Base-by-base conservation (phyloP, 2,329 filamentous ascomycete genomes). In the Stachybotrys echinatus region DNA sequence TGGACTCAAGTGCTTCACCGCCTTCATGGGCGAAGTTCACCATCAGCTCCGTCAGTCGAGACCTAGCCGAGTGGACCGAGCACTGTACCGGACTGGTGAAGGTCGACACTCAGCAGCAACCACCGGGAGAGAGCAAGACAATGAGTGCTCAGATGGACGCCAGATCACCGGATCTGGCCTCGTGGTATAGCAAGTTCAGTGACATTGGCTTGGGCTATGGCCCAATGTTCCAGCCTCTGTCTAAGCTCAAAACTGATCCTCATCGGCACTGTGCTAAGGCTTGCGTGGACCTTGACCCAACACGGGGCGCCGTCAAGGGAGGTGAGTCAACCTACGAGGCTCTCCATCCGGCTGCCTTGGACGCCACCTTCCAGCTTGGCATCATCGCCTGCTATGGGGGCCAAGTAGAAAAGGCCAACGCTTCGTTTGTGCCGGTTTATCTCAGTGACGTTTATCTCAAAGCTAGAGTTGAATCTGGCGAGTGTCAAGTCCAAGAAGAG, bases 311-410 rank as follows among this genome's bases (percentile, higher is more conserved):
- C 10, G 5, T 46, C 21, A 6, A 10, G 19, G 47, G 38, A 27
- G 47, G 37, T 19, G 47, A 48, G 20, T 50, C 42, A 18, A 23
- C 10, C 12, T 45, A 37, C 12, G 21, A 45, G 18, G n/a, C 48
- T 3, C 3, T 51, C 12, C 50, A 52, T n/a, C 50, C 50, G 7
- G 50, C 47, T 12, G n/a, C 50, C 7, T 17, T 52, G 6, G 50
- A 52, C 34, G 17, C 43, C 17, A 5, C 14, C 7, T 12, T 49
- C 37, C 50, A 47, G 7, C 38, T 52, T 4, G 38, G n/a, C 3
- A 8, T 50, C 34, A 40, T 47, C 7, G 34, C 47, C 19, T 43
- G 20, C 38, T 20, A 49, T 23, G 50, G 47, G 17, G 50, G 50
- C 14, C 42, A 47, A 22, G 19, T 18, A n/a, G 23, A 50, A 6